Evolutionary conservation across 2,329 filamentous ascomycete species (phyloP).

Genomic region (Beauveria sp.): DNA sequence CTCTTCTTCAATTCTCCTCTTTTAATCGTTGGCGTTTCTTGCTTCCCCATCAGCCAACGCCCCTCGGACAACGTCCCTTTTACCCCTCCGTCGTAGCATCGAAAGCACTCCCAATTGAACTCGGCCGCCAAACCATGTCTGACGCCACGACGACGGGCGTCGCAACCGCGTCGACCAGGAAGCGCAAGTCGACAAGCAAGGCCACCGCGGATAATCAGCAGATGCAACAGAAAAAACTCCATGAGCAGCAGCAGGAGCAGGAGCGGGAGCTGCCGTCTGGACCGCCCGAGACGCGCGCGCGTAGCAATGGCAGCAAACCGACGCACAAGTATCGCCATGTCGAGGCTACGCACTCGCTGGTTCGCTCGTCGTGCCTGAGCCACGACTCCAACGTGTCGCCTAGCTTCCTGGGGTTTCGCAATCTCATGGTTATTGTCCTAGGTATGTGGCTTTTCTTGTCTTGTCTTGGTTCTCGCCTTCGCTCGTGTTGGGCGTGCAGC

Average conservation of each 20-base stretch:
- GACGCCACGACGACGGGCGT: slow-evolving; percentile 29
- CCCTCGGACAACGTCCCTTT: too few species aligned
- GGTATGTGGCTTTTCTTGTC: slow-evolving; percentile 42
- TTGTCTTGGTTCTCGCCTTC: background rate
- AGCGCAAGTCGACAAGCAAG: slow-evolving; percentile 12
- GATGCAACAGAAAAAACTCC: slow-evolving; percentile 15
- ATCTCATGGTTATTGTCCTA: slow-evolving; percentile 89
- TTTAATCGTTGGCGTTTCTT: background rate
- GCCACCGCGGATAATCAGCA: background rate
- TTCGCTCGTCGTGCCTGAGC: slow-evolving; percentile 73
- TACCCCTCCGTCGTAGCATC: background rate
- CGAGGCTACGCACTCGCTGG: slow-evolving; percentile 69
- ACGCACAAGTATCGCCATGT: slow-evolving; percentile 80
- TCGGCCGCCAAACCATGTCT: slow-evolving; percentile 18
- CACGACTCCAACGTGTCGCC: slow-evolving; percentile 68
- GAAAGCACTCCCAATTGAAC: too few species aligned
- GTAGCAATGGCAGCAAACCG: slow-evolving; percentile 10
- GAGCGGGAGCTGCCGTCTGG: slow-evolving; percentile 16
- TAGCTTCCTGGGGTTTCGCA: slow-evolving; percentile 89
- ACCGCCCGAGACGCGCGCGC: slow-evolving; percentile 15
- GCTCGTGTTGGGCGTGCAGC: background rate
- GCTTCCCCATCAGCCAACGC: too few species aligned
- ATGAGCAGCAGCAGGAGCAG: slow-evolving; percentile 19
- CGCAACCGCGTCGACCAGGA: slow-evolving; percentile 16
- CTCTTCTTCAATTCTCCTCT: background rate